Conservation (phyloP, 768 basidiomycete genomes). For the Lactarius sanguifluus region DNA sequence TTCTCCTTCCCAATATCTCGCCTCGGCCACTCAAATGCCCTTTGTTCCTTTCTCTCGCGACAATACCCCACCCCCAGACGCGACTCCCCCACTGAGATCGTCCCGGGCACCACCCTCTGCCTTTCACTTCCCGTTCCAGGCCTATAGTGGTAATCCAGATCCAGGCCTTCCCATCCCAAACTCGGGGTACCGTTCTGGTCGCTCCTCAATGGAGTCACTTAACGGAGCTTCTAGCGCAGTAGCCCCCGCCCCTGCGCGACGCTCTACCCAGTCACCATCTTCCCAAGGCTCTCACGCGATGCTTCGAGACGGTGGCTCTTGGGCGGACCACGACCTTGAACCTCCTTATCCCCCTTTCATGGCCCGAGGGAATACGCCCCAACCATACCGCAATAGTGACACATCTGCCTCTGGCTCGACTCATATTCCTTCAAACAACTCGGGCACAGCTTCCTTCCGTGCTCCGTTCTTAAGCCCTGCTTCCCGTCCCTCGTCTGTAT, state of each 20-base stretch:
- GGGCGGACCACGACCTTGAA: conserved; percentile 21
- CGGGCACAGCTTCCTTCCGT: conserved; percentile 44
- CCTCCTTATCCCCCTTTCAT: conserved; percentile 27
- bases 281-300: conserved; percentile 32
- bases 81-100: conserved; percentile 10
- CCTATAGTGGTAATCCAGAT: conserved; percentile 66
- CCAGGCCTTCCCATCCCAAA: conserved; percentile 47
- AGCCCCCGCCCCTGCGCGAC: conserved; percentile 23
- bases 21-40: conserved; percentile 8
- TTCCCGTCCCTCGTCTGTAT: conserved; percentile 62
- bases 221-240: conserved; percentile 23
- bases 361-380: conserved; percentile 18
- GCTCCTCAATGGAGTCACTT: conserved; percentile 45
- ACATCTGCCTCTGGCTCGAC: background rate
- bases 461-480: conserved; percentile 69
- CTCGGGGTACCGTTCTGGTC: conserved; percentile 36
- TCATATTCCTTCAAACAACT: background rate
- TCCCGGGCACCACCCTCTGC: conserved; percentile 43
- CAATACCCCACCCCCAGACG: conserved; percentile 27
- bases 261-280: conserved; percentile 31
- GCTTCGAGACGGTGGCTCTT: conserved; percentile 24
- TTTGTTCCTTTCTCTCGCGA: conserved; percentile 27
- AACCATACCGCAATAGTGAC: conserved; percentile 9
- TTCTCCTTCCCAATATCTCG: conserved; percentile 13
- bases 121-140: conserved; percentile 54